Base-by-base conservation (phyloP, 129 eudicot species). In the Erigeron canadensis region DNA sequence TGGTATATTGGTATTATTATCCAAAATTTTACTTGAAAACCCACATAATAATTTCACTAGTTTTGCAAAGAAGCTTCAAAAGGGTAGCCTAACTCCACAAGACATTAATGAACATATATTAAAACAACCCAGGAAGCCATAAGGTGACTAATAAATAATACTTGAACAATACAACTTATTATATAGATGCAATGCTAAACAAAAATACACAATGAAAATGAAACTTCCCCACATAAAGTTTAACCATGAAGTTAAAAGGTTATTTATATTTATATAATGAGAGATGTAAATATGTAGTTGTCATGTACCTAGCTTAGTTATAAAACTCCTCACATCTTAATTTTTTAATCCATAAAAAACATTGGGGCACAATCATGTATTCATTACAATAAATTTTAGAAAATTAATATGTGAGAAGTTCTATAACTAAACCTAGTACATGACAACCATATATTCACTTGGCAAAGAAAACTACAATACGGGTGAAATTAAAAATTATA, bases 41-140 rank as follows among this genome's bases (percentile, higher is more conserved):
- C 81, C 74, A 51, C 91, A 81, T 79, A 48, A 63, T 69, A 69
- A 75, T 66, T 67, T 58, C 83, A 78, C 55, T 22, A 70, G 55
- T 79, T 48, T 46, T 66, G n/a, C 39, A 56, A 42, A 50, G 71
- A 67, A 76, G 71, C 10, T 72, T 66, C 76, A 80, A 80, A 72
- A 67, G 53, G 17, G 78, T 81, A 72, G 48, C 74, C 57, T 21
- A 43, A 15, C 65, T 75, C 57, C 69, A 62, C 64, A 63, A 45
- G n/a, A 43, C 67, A 77, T 77, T 77, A 50, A 70, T 50, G 65
- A 65, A 21, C 10, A 69, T 65, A 72, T 54, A 46, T 59, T 28
- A 22, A 58, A 45, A 45, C 1, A 60, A n/a, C n/a, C n/a, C n/a
- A n/a, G n/a, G n/a, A 61, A 62, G 39, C 7, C 7, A 34, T 3